phyloP scores from a whole-genome alignment of 78 protist genomes.

The Pigoraptor vietnamica region DNA sequence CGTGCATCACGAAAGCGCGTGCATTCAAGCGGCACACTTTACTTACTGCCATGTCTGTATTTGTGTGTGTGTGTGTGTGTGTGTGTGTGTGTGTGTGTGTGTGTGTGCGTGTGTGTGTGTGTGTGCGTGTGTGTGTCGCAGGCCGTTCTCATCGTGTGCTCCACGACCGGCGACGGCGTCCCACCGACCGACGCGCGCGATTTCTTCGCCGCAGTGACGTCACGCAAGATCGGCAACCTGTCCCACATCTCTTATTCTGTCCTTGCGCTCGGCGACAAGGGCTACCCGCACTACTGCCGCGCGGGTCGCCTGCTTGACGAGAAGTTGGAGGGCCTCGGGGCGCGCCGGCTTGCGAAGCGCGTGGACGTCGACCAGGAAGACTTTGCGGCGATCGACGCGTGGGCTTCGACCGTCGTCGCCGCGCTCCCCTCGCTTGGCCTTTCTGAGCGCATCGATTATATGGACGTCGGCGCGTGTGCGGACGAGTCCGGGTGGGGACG shows the following conservation, averaged over 20 bases:
- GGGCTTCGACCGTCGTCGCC: constrained; percentile 68
- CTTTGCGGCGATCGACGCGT: constrained; percentile 31
- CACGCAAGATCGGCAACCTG: background rate
- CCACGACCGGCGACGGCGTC: background rate
- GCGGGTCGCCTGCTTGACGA: constrained; percentile 63
- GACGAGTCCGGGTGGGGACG: background rate
- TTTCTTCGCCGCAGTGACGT: background rate
- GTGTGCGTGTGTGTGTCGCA: too few relatives aligned
- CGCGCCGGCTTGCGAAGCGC: background rate
- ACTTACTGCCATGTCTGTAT: too few relatives aligned
- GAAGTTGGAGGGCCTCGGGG: constrained; percentile 69
- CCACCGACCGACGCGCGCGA: background rate
- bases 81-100: too few relatives aligned
- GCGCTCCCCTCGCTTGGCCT: background rate
- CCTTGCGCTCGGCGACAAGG: constrained; percentile 88
- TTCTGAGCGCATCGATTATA: background rate
- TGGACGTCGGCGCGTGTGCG: background rate
- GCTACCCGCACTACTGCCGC: constrained; percentile 79
- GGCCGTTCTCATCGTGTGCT: background rate
- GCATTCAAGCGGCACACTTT: too few relatives aligned
- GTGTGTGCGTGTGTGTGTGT: too few relatives aligned
- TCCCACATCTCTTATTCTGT: constrained; percentile 1
- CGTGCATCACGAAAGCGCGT: too few relatives aligned
- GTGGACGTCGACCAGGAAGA: constrained; percentile 92
- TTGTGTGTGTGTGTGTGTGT: too few relatives aligned